A percentile compares a stretch with the other conserved stretches of the same genome.
Conservation (phyloP, 176 grass and related monocot genomes). For the Oryza meridionalis region DNA sequence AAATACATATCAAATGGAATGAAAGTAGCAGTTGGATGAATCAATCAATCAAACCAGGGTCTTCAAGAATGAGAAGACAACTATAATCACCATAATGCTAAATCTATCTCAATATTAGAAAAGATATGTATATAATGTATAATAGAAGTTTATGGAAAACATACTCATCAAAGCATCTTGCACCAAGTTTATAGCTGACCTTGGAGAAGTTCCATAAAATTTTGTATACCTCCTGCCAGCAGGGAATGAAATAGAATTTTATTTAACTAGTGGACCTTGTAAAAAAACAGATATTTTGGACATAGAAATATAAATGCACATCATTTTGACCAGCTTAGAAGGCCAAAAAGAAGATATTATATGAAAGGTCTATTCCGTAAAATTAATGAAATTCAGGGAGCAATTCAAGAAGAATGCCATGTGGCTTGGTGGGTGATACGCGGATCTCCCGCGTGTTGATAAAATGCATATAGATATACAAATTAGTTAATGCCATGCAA, state of each 20-base stretch:
- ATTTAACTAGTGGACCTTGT: conserved; percentile 6
- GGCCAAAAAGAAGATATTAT: not conserved
- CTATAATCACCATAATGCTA: conserved; percentile 11
- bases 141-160: conserved; percentile 44
- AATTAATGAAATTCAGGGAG: not conserved
- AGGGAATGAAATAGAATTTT: conserved; percentile 28
- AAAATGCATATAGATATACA: not conserved
- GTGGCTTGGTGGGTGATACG: not conserved
- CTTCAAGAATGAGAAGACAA: conserved; percentile 33
- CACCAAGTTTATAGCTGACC: conserved; percentile 84
- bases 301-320: conserved; percentile 12
- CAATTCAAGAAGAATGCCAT: not conserved
- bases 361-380: not conserved
- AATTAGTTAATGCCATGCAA: not conserved
- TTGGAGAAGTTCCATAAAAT: conserved; percentile 93
- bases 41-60: conserved; percentile 33
- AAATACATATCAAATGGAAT: not conserved
- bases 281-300: not conserved
- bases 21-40: conserved; percentile 29
- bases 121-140: not conserved
- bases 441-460: too few relatives aligned
- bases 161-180: conserved; percentile 95
- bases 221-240: conserved; percentile 95
- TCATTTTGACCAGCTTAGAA: conserved; percentile 3
- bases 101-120: not conserved